Evolutionary conservation across 2,329 filamentous ascomycete species (phyloP), one percentile per base, ranked within the genome.

Genomic region (Cercospora zeae-maydis): DNA sequence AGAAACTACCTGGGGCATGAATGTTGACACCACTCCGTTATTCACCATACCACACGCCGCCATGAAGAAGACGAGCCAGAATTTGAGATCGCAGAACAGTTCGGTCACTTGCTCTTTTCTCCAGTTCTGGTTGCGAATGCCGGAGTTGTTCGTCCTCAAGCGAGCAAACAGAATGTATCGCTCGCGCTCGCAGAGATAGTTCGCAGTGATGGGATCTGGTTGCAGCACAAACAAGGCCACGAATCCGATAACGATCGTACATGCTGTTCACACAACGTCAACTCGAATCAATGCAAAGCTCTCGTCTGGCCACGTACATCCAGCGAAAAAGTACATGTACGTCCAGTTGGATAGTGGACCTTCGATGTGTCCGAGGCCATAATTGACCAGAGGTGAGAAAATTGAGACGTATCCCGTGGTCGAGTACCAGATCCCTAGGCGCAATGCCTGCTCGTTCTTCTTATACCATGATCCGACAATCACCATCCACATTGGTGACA

Each of bases 11-110:
- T 75, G 76, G 10, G 69, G 76, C 63, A 77, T 64, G 65, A 77
- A 77, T 1, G 70, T 71, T 8, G 61, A 66, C 31, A 66, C 56
- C 6, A 61, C 58, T 31, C 63, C 63, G 30, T 65, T 65, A 49
- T 82, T 84, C 68, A 80, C 83, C 65, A 74, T 79, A 54, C 78
- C 79, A 53, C 81, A 81, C 37, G 81, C 81, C 63, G 73, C 78
- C n/a, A 78, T 84, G 73, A 74, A 69, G 60, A 80, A 80, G 2
- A 75, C 59, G 1, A 75, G 52, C 78, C 78, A 81, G 66, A 78
- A 77, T 58, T 77, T 77, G 51, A 72, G 30, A 37, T 75, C 73
- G 8, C 60, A 36, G 0, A 71, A 57, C 14, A 69, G 69, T 61
- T 81, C 80, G 21, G 68, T 66, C 27, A 81, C 73, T 63, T 82